These are phyloP conservation scores for Cyberlindnera maritima DNA, from an alignment of 805 yeast genomes.

Conservation along the genomic window DNA sequence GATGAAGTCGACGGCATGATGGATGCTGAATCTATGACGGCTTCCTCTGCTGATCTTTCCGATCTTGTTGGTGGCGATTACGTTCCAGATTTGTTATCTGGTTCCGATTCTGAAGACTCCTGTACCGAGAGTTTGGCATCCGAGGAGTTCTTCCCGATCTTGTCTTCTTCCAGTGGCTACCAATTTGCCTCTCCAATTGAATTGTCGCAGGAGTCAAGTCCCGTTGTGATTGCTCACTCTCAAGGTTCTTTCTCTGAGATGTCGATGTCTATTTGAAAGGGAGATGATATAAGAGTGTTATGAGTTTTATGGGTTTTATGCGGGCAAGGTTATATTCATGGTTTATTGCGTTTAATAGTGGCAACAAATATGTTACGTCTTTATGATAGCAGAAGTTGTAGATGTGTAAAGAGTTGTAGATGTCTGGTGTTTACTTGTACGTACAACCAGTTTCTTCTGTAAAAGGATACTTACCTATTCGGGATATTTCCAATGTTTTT, in stretches of 20 bases:
- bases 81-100: slow-evolving; percentile 25
- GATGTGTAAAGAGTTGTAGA: too few relatives aligned
- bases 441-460: too few relatives aligned
- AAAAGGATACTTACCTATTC: too few relatives aligned
- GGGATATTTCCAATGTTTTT: too few relatives aligned
- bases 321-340: too few relatives aligned
- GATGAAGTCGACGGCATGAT: slow-evolving; percentile 11
- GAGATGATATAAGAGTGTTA: not conserved
- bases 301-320: not conserved
- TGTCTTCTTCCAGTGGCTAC: slow-evolving; percentile 14
- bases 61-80: slow-evolving; percentile 14
- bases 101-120: slow-evolving; percentile 11
- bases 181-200: slow-evolving; percentile 14
- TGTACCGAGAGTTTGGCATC: slow-evolving; percentile 5
- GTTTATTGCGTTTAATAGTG: too few relatives aligned
- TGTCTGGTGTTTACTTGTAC: too few relatives aligned
- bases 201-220: slow-evolving; percentile 3
- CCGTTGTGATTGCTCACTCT: slow-evolving; percentile 13
- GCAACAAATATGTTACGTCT: too few relatives aligned
- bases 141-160: slow-evolving; percentile 13
- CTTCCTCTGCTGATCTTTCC: slow-evolving; percentile 8
- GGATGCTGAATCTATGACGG: slow-evolving; percentile 2
- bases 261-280: slow-evolving; percentile 1
- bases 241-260: slow-evolving; percentile 5
- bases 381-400: too few relatives aligned